Evolutionary conservation across 768 basidiomycete genomes (phyloP), one percentile per base, ranked within the genome.

Genomic region (Boletus tylopilopsis): DNA sequence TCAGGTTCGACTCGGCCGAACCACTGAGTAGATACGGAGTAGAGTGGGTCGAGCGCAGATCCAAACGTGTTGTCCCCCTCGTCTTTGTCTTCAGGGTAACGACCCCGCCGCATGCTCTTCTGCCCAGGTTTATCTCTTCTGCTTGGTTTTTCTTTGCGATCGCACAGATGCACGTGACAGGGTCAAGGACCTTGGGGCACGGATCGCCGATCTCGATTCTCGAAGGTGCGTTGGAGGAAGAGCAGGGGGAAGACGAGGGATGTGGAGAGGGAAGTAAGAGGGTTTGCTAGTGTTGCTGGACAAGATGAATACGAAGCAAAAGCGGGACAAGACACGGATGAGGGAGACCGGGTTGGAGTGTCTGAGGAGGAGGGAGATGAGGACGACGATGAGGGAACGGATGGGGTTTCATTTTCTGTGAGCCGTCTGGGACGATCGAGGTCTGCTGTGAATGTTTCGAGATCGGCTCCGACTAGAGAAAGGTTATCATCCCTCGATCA

Each of bases 1-100:
- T 96, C 33, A 98, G 96, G 96, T 90, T 98, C 63, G 94, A 98
- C 67, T 98, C 94, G 92, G 80, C 86, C 91, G 39, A 94, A 95
- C 63, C 96, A 94, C 63, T 92, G 95, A 95, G 59, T 42, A 90
- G 88, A 89, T 68, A 80, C 89, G 16, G 73, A 90, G 3, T 90
- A 93, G 61, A 77, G 85, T 42, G 86, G 82, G 29, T 72, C 90
- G 46, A 76, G 80, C 12, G 74, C 77, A 9, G 87, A 87, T 51
- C 90, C 90, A 1, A 78, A 85, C 58, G 75, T 81, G 35, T 54
- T 81, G 36, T 77, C 84, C n/a, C n/a, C n/a, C 12, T 59, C 82
- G 25, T 77, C 83, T 8, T 19, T 51, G 21, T 73, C 84, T 2
- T 73, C 80, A 41, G 81, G 86, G 84, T 57, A 56, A 79, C 47